Base-by-base conservation (phyloP, 805 yeast species). In the Priceomyces carsonii region DNA sequence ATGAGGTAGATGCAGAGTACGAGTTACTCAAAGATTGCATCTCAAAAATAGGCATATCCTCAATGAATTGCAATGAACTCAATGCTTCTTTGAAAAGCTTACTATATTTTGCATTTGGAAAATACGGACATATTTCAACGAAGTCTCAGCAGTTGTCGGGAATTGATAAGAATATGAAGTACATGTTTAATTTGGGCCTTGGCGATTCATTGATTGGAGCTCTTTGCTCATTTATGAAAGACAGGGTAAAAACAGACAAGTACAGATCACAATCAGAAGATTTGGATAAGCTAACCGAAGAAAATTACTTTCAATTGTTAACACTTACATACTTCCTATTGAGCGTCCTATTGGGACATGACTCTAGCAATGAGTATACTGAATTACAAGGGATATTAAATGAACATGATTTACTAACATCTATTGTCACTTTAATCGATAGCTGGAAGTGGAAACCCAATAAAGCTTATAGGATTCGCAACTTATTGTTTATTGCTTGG, bases 381-480 rank as follows among this genome's bases (percentile, higher is more conserved):
- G 34, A 35, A 18, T 47, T 64, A 20, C 36, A 44, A 14, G 36
- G 35, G 0, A 36, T 32, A n/a, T 45, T 73, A 5, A 45, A 43
- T 3, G 47, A 65, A 2, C 33, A 57, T 0, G 64, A 73, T 18
- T 12, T 85, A 1, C 43, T 85, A 24, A 40, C 64, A 1, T 54
- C 54, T 10, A 42, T 85, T 5, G 59, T 78, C 1, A 56, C 62
- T 25, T 69, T 74, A 32, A 67, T 85, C 6, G 90, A 82, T 42
- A 62, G 71, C 28, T 82, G 91, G 86, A 73, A 85, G 45, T 79
- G 85, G 82, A 43, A 58, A 35, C 63, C 65, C 8, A 50, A 53
- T 31, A 53, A 45, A 15, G 32, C 35, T 5, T 54, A 73, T 63
- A 69, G 81, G 42, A 61, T 81, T 8, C 62, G 93, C 47, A 75